These are phyloP conservation scores for Amorphotheca resinae DNA, from an alignment of 495 filamentous ascomycete species.

Conservation along the genomic window DNA sequence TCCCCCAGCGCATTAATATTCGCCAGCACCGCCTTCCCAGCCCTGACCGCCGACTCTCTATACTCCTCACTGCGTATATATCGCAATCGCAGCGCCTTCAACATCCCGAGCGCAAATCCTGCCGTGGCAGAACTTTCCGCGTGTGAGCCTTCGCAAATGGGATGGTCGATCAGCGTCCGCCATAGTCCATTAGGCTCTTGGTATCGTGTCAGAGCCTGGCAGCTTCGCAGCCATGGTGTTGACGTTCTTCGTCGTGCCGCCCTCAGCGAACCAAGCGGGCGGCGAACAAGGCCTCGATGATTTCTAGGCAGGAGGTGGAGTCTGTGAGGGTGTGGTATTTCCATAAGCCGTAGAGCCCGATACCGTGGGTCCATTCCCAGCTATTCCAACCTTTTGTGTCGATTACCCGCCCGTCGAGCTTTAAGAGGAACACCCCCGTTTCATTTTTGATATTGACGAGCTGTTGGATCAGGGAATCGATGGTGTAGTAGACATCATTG, in stretches of 20 bases:
- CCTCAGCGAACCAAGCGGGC: constrained; percentile 52
- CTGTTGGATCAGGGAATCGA: constrained; percentile 50
- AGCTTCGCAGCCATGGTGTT: constrained; percentile 64
- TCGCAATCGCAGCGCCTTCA: constrained; percentile 55
- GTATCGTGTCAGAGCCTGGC: constrained; percentile 39
- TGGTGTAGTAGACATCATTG: constrained; percentile 36
- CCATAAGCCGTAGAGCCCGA: constrained; percentile 68
- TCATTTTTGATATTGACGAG: constrained; percentile 59
- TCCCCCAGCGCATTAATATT: constrained; percentile 50
- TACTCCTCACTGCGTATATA: constrained; percentile 40
- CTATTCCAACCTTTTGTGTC: constrained; percentile 68
- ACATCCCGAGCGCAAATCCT: constrained; percentile 61
- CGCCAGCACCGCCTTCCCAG: constrained; percentile 44
- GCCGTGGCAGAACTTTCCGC: constrained; percentile 61
- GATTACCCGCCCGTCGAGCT: constrained; percentile 58
- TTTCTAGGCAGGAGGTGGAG: constrained; percentile 33
- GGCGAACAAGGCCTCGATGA: constrained; percentile 58
- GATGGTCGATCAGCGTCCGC: constrained; percentile 54
- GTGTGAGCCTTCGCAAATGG: constrained; percentile 47
- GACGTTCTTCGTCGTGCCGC: constrained; percentile 67
- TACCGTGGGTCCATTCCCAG: constrained; percentile 76
- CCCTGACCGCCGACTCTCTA: constrained; percentile 38
- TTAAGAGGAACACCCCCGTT: constrained; percentile 55
- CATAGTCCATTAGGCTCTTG: constrained; percentile 49
- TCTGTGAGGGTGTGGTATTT: constrained; percentile 58